Evolutionary conservation across 306 rosid genomes (phyloP), one percentile per base, ranked within the genome.

Genomic region (Prunus padus): DNA sequence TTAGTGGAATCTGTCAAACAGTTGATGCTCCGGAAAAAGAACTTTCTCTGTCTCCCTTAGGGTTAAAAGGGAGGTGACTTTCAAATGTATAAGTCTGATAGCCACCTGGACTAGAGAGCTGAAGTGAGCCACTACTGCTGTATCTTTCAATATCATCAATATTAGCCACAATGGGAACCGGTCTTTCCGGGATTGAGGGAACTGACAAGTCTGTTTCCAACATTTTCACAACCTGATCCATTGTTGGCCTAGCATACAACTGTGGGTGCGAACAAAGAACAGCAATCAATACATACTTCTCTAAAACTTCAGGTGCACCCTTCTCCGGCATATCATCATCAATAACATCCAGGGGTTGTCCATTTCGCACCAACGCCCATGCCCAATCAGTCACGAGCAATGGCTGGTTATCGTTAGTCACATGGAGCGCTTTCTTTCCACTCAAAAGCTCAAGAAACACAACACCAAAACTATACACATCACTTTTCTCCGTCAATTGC

Each of bases 141-240:
- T 93, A 89, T 77, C 87, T 86, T 81, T 86, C 93, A 28, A 95
- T 95, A 74, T 92, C 97, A 75, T 81, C 64, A 65, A 90, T 78
- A 50, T 86, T 89, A 11, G 99, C 82, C 57, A 89, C 96, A 1
- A 90, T 81, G 64, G 99, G 86, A 30, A 95, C 86, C 31, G 96
- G 97, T 42, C 99, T 77, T 67, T 89, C 97, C 0, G 93, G 84
- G 23, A 92, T 83, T 0, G 97, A 82, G 1, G 99, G 97, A n/a
- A 95, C 87, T 3, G 87, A 78, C 56, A 87, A 68, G 28, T 90
- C 97, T 2, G 97, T 89, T 78, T 95, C 99, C 77, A 95, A 78
- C 97, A 95, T 92, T 84, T 90, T 95, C 47, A 92, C 96, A 55
- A 90, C 97, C 82, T 90, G 97, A 77, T 95, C 99, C 99, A 95